Percentiles rank a stretch among this genome's conserved stretches.
Conservation (phyloP, 2,329 filamentous ascomycete genomes). For the Graphilbum ipis-grandicollis region DNA sequence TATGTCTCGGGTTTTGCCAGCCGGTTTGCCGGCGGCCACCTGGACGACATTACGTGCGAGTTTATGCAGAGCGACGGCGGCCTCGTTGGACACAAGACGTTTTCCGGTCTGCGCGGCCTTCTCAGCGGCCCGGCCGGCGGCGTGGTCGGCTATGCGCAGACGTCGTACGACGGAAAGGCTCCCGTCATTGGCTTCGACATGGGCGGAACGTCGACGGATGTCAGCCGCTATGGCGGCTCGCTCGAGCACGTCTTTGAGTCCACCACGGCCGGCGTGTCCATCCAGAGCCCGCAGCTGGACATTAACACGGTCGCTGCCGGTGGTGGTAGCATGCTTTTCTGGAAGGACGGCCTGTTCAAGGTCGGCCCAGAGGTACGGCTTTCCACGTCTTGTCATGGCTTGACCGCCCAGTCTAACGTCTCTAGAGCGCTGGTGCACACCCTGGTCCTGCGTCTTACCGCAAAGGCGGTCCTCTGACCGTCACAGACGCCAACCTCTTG, state of each 20-base stretch:
- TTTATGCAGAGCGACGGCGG: constrained; percentile 53
- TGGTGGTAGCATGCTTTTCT: constrained; percentile 70
- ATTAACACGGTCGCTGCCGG: constrained; percentile 91
- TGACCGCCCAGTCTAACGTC: not conserved
- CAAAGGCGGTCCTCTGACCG: constrained; percentile 72
- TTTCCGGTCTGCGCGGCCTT: constrained; percentile 31
- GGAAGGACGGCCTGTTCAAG: constrained; percentile 71
- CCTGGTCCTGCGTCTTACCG: constrained; percentile 81
- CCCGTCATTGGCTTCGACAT: constrained; percentile 62
- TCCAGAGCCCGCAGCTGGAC: constrained; percentile 78
- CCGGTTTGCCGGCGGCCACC: constrained; percentile 48
- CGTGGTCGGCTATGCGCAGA: constrained; percentile 55
- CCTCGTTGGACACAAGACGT: constrained; percentile 7
- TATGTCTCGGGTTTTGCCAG: constrained; percentile 51
- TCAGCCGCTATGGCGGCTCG: constrained; percentile 21
- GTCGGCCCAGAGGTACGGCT: constrained; percentile 53
- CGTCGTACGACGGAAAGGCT: constrained; percentile 49
- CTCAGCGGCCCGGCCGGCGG: constrained; percentile 51
- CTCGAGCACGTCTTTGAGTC: constrained; percentile 56
- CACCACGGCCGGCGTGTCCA: constrained; percentile 60
- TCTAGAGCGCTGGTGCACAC: constrained; percentile 69
- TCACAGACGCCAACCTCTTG: constrained; percentile 76
- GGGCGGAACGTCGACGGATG: constrained; percentile 14
- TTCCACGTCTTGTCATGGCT: constrained; percentile 38
- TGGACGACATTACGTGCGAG: constrained; percentile 46